Conservation (phyloP, 1,139 yeast genomes). For the Petasospora fabianii region DNA sequence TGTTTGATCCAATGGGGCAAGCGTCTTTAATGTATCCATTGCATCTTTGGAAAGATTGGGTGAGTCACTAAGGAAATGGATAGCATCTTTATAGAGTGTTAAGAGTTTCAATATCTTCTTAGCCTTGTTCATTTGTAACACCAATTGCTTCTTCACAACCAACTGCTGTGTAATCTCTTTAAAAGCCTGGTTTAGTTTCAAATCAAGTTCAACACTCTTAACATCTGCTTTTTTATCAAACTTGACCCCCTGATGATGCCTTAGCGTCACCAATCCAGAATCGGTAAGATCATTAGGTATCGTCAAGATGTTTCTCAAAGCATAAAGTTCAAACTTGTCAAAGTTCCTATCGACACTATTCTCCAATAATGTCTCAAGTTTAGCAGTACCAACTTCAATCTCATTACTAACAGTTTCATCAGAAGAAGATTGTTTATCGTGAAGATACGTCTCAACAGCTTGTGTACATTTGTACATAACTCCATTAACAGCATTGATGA, state of each 20-base stretch:
- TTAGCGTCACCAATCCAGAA: conserved; percentile 63
- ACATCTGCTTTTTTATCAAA: conserved; percentile 27
- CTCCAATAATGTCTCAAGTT: conserved; percentile 74
- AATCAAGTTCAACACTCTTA: conserved; percentile 34
- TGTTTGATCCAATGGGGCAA: conserved; percentile 53
- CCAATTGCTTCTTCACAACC: conserved; percentile 40
- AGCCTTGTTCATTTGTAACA: conserved; percentile 40
- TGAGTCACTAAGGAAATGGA: conserved; percentile 29
- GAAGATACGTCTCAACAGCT: conserved; percentile 69
- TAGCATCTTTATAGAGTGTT: conserved; percentile 31
- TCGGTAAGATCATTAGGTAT: conserved; percentile 62
- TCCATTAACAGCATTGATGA: conserved; percentile 84
- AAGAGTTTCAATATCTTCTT: conserved; percentile 35
- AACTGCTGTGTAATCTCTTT: conserved; percentile 44
- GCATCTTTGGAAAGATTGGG: conserved; percentile 31
- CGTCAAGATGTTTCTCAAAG: conserved; percentile 69
- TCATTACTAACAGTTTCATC: conserved; percentile 36
- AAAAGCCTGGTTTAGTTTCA: conserved; percentile 37
- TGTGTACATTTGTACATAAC: conserved; percentile 79
- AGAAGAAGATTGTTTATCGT: conserved; percentile 33
- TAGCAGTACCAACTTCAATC: conserved; percentile 72
- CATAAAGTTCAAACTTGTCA: conserved; percentile 82
- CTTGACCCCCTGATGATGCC: conserved; percentile 62
- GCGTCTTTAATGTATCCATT: conserved; percentile 34
- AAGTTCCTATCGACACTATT: conserved; percentile 78